Evolutionary conservation across 2,329 filamentous ascomycete species (phyloP).

Genomic region (Colletotrichum caudatum): DNA sequence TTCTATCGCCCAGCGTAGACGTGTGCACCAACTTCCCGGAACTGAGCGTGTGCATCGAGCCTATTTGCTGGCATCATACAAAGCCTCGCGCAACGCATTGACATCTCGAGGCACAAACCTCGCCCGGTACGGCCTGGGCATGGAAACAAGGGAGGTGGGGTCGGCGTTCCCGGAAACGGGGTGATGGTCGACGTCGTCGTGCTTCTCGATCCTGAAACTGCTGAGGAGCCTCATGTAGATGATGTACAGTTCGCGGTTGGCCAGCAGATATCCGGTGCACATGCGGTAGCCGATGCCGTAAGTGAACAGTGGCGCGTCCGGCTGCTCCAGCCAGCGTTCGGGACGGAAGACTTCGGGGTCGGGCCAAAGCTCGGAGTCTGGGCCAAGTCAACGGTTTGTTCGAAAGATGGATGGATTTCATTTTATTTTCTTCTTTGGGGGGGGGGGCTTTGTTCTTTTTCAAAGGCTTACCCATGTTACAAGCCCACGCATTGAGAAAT

Average conservation of each 20-base stretch:
- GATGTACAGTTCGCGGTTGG: constrained; percentile 74
- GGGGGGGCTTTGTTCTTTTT: too few species aligned
- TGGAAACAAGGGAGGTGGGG: constrained; percentile 71
- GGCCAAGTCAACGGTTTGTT: not conserved
- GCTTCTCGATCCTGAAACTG: constrained; percentile 69
- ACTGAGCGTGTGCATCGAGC: not conserved
- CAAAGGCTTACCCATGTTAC: constrained; percentile 69
- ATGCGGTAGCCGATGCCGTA: constrained; percentile 76
- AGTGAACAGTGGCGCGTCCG: constrained; percentile 73
- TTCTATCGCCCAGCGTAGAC: not conserved
- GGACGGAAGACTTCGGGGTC: constrained; percentile 61
- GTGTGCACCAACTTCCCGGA: not conserved
- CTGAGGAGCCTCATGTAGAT: constrained; percentile 72
- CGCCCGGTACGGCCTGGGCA: constrained; percentile 69
- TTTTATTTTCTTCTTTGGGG: not conserved
- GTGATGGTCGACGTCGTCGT: constrained; percentile 67
- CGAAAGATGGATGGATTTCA: too few species aligned
- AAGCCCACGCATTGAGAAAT: constrained; percentile 76
- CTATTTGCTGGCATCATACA: constrained; percentile 1
- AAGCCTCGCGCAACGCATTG: not conserved
- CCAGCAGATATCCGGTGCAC: constrained; percentile 73
- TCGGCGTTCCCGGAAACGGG: constrained; percentile 70
- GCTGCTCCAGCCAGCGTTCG: constrained; percentile 72
- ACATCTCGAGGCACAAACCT: constrained; percentile 64
- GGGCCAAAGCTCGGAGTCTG: constrained; percentile 66